Percentiles rank a stretch among this genome's conserved stretches.
Conservation (phyloP, 768 basidiomycete species). For the Auriscalpium microsporum region DNA sequence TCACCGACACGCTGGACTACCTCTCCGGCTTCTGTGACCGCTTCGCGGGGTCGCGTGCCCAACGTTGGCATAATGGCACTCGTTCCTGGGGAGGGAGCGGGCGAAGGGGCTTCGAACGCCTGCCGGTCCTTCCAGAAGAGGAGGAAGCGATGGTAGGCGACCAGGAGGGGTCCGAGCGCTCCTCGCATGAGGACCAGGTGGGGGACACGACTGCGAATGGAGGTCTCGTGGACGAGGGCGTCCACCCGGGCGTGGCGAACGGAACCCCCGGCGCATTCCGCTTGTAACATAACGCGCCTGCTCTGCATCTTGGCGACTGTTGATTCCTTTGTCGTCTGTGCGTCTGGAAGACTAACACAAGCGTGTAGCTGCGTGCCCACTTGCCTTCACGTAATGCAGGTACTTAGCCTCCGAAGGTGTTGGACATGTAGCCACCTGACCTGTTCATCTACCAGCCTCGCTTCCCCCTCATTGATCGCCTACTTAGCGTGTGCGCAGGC, state of each 20-base stretch:
- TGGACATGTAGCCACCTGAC: too few relatives aligned
- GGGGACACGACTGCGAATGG: conserved; percentile 8
- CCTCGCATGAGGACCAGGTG: conserved; percentile 18
- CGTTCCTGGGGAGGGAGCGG: conserved; percentile 13
- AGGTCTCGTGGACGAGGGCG: neutral
- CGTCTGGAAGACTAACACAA: too few relatives aligned
- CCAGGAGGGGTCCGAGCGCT: conserved; percentile 21
- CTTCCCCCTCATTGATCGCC: too few relatives aligned
- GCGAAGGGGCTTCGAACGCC: conserved; percentile 18
- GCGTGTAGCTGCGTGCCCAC: too few relatives aligned
- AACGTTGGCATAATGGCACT: conserved; percentile 13
- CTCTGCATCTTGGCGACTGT: neutral
- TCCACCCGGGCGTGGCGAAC: neutral
- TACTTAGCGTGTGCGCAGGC: too few relatives aligned
- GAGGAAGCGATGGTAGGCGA: conserved; percentile 20
- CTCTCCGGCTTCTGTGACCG: conserved; percentile 16
- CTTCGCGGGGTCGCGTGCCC: conserved; percentile 14
- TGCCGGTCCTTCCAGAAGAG: conserved; percentile 19
- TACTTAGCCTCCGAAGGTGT: too few relatives aligned
- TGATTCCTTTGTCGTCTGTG: neutral
- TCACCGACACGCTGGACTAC: conserved; percentile 19
- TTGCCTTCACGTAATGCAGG: too few relatives aligned
- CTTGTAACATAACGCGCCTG: neutral
- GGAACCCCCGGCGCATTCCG: neutral
- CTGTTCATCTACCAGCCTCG: too few relatives aligned